Percentiles rank a stretch among this genome's conserved stretches.
Conservation (phyloP, 2,329 filamentous ascomycete genomes). For the Davidsoniella neocaledoniae region DNA sequence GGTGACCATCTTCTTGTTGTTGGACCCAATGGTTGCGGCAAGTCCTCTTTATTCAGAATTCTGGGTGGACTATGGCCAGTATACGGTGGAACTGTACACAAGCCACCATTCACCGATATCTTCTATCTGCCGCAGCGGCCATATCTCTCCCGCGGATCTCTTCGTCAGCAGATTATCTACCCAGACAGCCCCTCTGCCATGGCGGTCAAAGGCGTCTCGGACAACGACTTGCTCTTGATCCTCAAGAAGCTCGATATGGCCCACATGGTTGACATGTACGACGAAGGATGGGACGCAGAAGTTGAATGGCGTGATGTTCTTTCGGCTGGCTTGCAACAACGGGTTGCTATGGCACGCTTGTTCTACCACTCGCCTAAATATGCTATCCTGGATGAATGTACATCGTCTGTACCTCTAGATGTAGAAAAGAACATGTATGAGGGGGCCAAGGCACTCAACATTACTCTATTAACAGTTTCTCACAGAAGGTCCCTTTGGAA, state of each 20-base stretch:
- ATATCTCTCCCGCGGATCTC: constrained; percentile 75
- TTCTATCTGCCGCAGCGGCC: constrained; percentile 97
- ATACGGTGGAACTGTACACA: constrained; percentile 83
- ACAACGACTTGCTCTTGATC: constrained; percentile 62
- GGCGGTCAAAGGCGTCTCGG: constrained; percentile 67
- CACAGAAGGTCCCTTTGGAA: constrained; percentile 89
- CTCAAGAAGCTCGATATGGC: constrained; percentile 69
- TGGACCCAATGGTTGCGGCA: constrained; percentile 92
- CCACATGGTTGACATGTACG: constrained; percentile 60
- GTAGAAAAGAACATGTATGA: constrained; percentile 96
- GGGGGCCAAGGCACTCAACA: constrained; percentile 75
- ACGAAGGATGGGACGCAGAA: constrained; percentile 74
- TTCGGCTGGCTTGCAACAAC: constrained; percentile 82
- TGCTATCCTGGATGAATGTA: constrained; percentile 95
- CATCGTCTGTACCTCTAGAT: constrained; percentile 83
- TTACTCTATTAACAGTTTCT: constrained; percentile 93
- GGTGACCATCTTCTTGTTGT: constrained; percentile 89
- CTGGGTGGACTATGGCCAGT: constrained; percentile 94
- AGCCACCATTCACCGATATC: constrained; percentile 81
- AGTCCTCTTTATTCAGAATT: constrained; percentile 90
- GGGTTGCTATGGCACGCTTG: constrained; percentile 86
- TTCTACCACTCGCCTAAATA: constrained; percentile 90
- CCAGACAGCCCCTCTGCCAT: constrained; percentile 79
- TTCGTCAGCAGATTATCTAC: constrained; percentile 96
- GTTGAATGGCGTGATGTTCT: constrained; percentile 94